Evolutionary conservation across 2,329 filamentous ascomycete species (phyloP), one percentile per base, ranked within the genome.

Genomic region (Fusarium sp.): DNA sequence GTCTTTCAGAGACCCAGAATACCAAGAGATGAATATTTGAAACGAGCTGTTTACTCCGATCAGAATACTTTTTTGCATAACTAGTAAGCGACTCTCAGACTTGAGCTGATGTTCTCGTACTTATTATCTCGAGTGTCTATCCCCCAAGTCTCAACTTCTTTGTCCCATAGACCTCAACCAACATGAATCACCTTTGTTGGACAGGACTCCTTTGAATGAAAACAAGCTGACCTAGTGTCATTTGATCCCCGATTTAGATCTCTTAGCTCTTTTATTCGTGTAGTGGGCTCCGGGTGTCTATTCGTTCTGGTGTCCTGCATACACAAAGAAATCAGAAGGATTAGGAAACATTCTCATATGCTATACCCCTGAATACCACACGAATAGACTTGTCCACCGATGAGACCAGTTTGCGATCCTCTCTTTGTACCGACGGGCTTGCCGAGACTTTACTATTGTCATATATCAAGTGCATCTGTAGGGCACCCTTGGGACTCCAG

Each of bases 161-260:
- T 69, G 51, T 66, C 36, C 29, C 5, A 11, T 31, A 17, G 8
- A 40, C 13, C 18, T 25, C 18, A 35, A 60, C 52, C 46, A 53
- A 65, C 51, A 5, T 23, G 23, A 27, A 29, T 27, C n/a, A 21
- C 13, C 64, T 67, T 68, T 67, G 64, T 65, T 50, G 18, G 18
- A 33, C n/a, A 13, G 18, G 27, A 18, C 11, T 18, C 17, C 27
- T 27, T 49, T 35, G 20, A 43, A 40, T 33, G 18, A 27, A 17
- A 23, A 18, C 29, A 9, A 18, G 7, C 10, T 17, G 25, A n/a
- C 17, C 2, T 20, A 42, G 10, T 17, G 9, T 18, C 36, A 46
- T 47, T 66, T 55, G 35, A 35, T 45, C 47, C 64, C 46, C n/a
- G 7, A 52, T 60, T 68, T 68, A 65, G 59, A 23, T 21, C 4